phyloP scores from a whole-genome alignment of 768 basidiomycete genomes.

The Lyophyllum decastes region DNA sequence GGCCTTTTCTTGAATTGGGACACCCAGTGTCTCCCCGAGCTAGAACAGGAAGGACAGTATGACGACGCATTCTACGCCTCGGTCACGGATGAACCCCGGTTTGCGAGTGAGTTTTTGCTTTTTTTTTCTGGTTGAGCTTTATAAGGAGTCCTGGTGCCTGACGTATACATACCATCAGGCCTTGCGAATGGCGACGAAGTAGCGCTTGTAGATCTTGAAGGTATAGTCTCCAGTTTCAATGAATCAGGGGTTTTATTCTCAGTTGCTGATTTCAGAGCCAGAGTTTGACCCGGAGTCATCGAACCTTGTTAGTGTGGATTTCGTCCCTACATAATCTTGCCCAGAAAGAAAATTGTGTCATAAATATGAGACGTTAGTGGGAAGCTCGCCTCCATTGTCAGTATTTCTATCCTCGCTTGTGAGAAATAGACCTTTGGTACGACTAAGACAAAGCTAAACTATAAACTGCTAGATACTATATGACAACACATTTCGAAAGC shows the following conservation, averaged over 20 bases:
- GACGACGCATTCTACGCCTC: conserved; percentile 12
- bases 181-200: conserved; percentile 6
- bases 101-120: conserved; percentile 12
- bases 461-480: too few relatives aligned
- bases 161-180: neutral
- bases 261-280: conserved; percentile 3
- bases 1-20: conserved; percentile 53
- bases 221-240: neutral
- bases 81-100: conserved; percentile 4
- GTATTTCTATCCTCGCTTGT: too few relatives aligned
- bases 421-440: too few relatives aligned
- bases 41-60: neutral
- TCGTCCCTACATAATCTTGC: neutral
- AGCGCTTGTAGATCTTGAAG: conserved; percentile 9
- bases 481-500: neutral
- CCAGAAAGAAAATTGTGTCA: neutral
- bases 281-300: conserved; percentile 12
- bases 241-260: neutral
- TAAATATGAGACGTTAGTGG: too few relatives aligned
- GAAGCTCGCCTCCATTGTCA: too few relatives aligned
- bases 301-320: conserved; percentile 17
- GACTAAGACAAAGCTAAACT: too few relatives aligned
- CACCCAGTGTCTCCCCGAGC: conserved; percentile 4
- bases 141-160: too few relatives aligned
- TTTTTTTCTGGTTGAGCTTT: neutral